Evolutionary conservation across 2,329 filamentous ascomycete species (phyloP), one percentile per base, ranked within the genome.

Genomic region (Alternaria hordeiaustralica): DNA sequence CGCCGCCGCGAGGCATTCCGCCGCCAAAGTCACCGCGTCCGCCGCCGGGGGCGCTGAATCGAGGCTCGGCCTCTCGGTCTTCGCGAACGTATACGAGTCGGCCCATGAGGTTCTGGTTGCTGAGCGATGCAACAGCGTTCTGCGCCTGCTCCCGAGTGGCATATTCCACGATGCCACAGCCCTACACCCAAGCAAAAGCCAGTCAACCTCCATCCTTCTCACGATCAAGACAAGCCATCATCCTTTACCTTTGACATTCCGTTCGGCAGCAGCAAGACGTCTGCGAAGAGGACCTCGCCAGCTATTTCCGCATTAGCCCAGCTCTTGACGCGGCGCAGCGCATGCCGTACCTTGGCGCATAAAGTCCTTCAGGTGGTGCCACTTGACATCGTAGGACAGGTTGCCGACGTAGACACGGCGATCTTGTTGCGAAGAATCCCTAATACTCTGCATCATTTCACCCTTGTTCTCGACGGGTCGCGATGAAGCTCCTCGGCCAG

Each of bases 221-320:
- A 84, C 85, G 84, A 85, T 86, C 73, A 86, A 72, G 86, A 90
- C 92, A 92, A 92, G 89, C 91, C 91, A 90, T 88, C 90, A 89
- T 91, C 94, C 93, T 93, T 94, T 94, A 98, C 95, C 95, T 99
- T 99, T 93, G 95, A 98, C 96, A 99, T 99, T 94, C 96, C 96
- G 89, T 99, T 99, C 80, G 96, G 96, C 91, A 99, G 94, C 84
- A 97, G 88, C 85, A 99, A 90, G 81, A 99, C 96, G 88, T 99
- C 96, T 87, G 96, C 96, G 86, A 97, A 99, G 86, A 98, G 90
- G 83, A 99, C 96, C 84, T 98, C 95, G 88, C 96, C 96, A 86
- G 96, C 96, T 98, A 84, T 75, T 79, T 71, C 66, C 58, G 67
- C 62, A 77, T 82, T 76, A 82, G 80, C 73, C 67, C 58, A 57